phyloP scores from a whole-genome alignment of 176 grass and related monocot genomes.

The Carex cristatella region DNA sequence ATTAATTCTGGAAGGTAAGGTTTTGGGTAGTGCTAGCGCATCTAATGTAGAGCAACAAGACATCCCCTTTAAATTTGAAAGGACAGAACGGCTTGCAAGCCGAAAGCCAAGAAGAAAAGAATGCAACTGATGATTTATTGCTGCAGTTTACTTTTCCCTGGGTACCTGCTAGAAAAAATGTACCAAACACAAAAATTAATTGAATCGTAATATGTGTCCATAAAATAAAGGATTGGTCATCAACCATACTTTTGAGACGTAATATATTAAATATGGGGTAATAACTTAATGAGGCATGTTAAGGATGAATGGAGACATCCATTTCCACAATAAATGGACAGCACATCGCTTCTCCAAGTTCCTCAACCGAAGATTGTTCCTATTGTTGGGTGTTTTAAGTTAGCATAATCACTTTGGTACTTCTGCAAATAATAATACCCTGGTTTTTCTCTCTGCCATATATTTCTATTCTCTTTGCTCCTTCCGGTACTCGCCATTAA shows the following conservation, averaged over 20 bases:
- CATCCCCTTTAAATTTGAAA: not conserved
- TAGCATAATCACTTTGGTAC: too few species aligned
- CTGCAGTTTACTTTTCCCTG: not conserved
- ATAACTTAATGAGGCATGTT: constrained; percentile 19
- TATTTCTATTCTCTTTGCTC: too few species aligned
- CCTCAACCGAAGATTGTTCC: too few species aligned
- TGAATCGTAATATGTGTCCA: not conserved
- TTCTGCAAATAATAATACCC: too few species aligned
- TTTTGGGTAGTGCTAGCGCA: not conserved
- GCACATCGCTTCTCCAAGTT: too few species aligned
- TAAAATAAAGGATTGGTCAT: too few species aligned
- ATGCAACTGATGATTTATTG: not conserved
- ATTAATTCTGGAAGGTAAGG: not conserved
- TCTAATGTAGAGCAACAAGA: not conserved
- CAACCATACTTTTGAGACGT: too few species aligned
- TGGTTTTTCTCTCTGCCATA: too few species aligned
- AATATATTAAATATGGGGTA: constrained; percentile 3
- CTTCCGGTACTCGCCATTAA: too few species aligned
- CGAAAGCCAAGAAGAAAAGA: not conserved
- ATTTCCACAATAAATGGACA: too few species aligned
- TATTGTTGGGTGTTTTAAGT: too few species aligned
- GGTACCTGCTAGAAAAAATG: not conserved
- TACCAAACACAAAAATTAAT: not conserved
- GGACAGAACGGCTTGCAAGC: not conserved
- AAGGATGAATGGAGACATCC: too few species aligned